Conservation (phyloP, 1,284 basidiomycete genomes). For the Inonotus hispidus region DNA sequence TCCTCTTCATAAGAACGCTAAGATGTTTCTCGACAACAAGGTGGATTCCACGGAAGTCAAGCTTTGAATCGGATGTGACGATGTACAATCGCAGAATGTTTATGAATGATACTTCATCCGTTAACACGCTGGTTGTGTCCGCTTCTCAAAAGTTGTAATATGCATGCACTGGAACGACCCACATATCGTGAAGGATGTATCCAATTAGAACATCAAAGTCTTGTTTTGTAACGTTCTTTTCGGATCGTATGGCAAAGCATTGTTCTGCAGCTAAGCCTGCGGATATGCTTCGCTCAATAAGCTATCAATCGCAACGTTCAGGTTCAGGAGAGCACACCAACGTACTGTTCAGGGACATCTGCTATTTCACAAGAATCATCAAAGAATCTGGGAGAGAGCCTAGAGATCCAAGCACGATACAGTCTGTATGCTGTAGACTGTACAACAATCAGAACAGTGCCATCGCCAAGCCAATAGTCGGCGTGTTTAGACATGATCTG, state of each 20-base stretch:
- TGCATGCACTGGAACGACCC: constrained; percentile 29
- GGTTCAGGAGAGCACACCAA: constrained; percentile 6
- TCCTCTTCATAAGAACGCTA: constrained; percentile 37
- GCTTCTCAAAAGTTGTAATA: background rate
- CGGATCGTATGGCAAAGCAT: constrained; percentile 32
- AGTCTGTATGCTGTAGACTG: constrained; percentile 45
- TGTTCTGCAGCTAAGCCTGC: constrained; percentile 3
- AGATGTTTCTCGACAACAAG: constrained; percentile 37
- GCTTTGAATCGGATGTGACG: constrained; percentile 44
- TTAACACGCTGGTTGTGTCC: constrained; percentile 38
- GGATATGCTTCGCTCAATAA: background rate
- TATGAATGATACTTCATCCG: constrained; percentile 35
- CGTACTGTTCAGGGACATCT: background rate
- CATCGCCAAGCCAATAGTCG: constrained; percentile 59
- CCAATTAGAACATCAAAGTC: constrained; percentile 53
- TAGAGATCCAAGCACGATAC: constrained; percentile 43
- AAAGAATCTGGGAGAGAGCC: constrained; percentile 42
- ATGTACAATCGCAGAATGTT: constrained; percentile 48
- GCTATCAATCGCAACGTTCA: background rate
- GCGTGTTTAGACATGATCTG: constrained; percentile 1
- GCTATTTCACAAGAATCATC: background rate
- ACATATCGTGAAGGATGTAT: constrained; percentile 62
- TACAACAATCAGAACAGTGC: constrained; percentile 45
- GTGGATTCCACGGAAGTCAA: constrained; percentile 52
- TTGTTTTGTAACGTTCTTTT: constrained; percentile 30